Conservation (phyloP, 148 eudicot genomes). For the Nyssa sinensis region DNA sequence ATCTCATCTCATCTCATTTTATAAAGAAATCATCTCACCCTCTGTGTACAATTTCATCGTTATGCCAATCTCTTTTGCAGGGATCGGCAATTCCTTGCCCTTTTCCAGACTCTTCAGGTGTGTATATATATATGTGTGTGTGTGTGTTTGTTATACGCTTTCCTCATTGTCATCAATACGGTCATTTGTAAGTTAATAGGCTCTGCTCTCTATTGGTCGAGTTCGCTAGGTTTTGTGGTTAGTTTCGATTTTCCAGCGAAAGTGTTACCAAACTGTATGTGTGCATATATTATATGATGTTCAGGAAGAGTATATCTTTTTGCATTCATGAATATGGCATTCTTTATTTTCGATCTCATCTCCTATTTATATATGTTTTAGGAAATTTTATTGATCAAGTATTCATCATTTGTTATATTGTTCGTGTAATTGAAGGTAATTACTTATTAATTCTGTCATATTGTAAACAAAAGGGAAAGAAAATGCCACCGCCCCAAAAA, state of each 20-base stretch:
- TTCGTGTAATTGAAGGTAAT: too few relatives aligned
- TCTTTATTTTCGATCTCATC: too few relatives aligned
- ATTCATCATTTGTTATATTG: too few relatives aligned
- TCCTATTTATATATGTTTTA: too few relatives aligned
- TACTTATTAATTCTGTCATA: too few relatives aligned
- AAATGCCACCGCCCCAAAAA: too few relatives aligned
- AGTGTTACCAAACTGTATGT: neutral
- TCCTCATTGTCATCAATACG: neutral
- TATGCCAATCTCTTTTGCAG: slow-evolving; percentile 27
- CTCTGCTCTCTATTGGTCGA: too few relatives aligned
- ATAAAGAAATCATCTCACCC: too few relatives aligned
- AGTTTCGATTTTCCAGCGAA: neutral
- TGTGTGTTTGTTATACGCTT: neutral
- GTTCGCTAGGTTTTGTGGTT: slow-evolving; percentile 4
- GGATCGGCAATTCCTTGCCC: slow-evolving; percentile 48
- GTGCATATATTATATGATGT: neutral
- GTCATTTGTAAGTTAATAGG: too few relatives aligned
- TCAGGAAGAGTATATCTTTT: neutral
- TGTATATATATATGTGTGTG: neutral
- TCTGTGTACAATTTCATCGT: neutral
- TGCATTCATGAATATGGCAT: neutral
- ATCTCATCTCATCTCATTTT: too few relatives aligned
- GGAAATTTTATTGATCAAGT: too few relatives aligned
- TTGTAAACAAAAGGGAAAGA: too few relatives aligned
- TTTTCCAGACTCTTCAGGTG: slow-evolving; percentile 71